Evolutionary conservation across 2,329 filamentous ascomycete genomes (phyloP).

Genomic region (Fusarium azukiicola): DNA sequence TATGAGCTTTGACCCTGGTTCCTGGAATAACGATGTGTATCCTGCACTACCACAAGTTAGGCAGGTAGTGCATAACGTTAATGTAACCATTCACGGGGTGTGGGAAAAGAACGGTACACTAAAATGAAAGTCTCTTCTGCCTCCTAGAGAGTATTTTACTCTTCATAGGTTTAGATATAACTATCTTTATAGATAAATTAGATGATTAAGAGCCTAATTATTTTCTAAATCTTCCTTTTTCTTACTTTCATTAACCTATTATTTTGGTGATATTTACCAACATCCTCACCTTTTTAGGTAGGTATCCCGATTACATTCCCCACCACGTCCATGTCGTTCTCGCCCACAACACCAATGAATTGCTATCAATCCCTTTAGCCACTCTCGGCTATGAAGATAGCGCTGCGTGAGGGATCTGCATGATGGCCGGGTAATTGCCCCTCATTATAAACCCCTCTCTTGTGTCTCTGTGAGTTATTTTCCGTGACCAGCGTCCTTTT

Average conservation of each 20-base stretch:
- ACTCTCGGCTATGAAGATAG: slow-evolving; percentile 11
- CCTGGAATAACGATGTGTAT: not conserved
- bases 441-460: not conserved
- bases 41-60: not conserved
- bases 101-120: no score
- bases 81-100: not conserved
- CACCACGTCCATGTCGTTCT: not conserved
- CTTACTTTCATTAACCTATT: no score
- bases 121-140: no score
- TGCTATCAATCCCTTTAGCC: not conserved
- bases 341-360: slow-evolving; percentile 6
- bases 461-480: not conserved
- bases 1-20: not conserved
- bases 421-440: not conserved
- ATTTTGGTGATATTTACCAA: no score
- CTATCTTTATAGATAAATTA: no score
- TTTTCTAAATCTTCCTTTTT: no score
- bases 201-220: no score
- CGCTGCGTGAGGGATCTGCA: not conserved
- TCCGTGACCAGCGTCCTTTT: not conserved
- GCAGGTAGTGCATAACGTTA: not conserved
- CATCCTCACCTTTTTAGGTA: no score
- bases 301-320: no score
- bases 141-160: no score
- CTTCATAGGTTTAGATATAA: no score